These are phyloP conservation scores for Insectozyma bohioensis DNA, from an alignment of 1,139 yeast genomes.

Conservation along the genomic window DNA sequence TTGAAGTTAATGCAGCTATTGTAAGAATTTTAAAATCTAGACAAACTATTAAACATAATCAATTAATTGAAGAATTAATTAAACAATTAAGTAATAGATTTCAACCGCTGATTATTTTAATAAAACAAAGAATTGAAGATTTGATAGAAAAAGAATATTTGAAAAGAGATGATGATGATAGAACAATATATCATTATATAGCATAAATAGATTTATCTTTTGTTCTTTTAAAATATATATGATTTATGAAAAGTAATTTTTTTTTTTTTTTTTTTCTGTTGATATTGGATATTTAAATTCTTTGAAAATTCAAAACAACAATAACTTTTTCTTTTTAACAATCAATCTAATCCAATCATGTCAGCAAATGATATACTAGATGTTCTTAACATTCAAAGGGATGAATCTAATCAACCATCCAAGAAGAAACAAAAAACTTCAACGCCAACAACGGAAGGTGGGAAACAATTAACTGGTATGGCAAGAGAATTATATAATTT, in stretches of 20 bases:
- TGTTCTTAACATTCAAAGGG: conserved; percentile 65
- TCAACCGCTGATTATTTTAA: conserved; percentile 62
- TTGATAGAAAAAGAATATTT: conserved; percentile 82
- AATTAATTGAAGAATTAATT: conserved; percentile 65
- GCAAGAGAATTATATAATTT: conserved; percentile 86
- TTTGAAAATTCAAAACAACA: not conserved
- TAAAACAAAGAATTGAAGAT: conserved; percentile 78
- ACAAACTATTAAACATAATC: conserved; percentile 59
- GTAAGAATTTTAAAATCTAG: conserved; percentile 86
- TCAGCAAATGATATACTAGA: conserved; percentile 70
- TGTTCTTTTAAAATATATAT: too few species aligned
- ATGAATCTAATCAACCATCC: conserved; percentile 33
- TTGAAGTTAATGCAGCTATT: conserved; percentile 82
- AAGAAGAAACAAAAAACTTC: conserved; percentile 38
- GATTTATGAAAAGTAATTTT: too few species aligned
- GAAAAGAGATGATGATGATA: conserved; percentile 65
- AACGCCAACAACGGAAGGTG: conserved; percentile 30
- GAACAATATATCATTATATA: conserved; percentile 67
- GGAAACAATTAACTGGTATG: conserved; percentile 62
- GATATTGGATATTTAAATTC: too few species aligned
- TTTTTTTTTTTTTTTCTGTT: conserved; percentile 1
- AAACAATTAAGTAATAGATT: conserved; percentile 65
- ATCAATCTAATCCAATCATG: conserved; percentile 26
- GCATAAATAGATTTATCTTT: conserved; percentile 36
- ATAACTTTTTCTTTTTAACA: not conserved